Evolutionary conservation across 2,329 filamentous ascomycete genomes (phyloP), one percentile per base, ranked within the genome.

Genomic region (Grosmannia serpens): DNA sequence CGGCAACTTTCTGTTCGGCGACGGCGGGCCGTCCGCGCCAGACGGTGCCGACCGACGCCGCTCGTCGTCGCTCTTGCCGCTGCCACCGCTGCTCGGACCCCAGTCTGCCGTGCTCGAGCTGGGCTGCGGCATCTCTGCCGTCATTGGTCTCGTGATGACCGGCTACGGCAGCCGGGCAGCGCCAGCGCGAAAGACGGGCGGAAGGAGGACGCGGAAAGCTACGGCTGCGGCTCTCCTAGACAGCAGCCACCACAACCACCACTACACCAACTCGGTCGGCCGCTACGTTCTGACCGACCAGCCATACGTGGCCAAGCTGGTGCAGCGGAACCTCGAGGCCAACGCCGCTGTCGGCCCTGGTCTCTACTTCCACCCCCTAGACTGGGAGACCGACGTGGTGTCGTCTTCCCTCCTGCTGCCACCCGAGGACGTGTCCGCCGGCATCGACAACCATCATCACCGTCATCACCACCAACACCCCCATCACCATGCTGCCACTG

Each of bases 261-360:
- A 24, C 60, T 61, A 63, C 58, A 74, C 73, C 35, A 38, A 38
- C 15, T 38, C 35, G 4, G 77, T 95, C 22, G 64, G 69, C 26
- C 75, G 76, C 60, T 95, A 94, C 69, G 77, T 91, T 51, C 83
- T 94, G 52, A 96, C 91, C 0, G 94, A 99, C 70, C 92, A 96
- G 71, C 73, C 83, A 51, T 97, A 97, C 70, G 88, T 95, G 2
- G 78, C 88, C 60, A 86, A 84, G 61, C 73, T 92, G 0, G 74
- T 96, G n/a, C 81, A 82, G 61, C 81, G 84, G 64, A 99, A 97
- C 69, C 73, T 97, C 4, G 72, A 77, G 1, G 80, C 83, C 50
- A 92, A 91, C 64, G 61, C 24, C 3, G 52, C 24, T 10, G 33
- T 51, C 58, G 46, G 22, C 54, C 61, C 22, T 58, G 26, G 53